Conservation (phyloP, 164 flowering plant genomes). For the Warburgia ugandensis region DNA sequence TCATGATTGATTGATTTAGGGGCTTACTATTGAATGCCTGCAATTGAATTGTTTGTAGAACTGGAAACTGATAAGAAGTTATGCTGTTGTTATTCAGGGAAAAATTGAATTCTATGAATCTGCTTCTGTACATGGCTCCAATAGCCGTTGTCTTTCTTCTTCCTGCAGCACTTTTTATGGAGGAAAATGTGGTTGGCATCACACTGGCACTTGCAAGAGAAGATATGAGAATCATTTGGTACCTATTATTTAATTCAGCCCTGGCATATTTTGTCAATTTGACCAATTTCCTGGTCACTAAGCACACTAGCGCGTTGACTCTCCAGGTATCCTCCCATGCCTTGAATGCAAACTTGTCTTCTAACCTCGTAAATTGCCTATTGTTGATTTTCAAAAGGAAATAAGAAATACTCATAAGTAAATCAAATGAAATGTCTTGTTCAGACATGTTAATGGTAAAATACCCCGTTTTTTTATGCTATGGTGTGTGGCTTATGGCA, state of each 20-base stretch:
- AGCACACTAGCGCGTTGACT: conserved; percentile 24
- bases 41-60: not conserved
- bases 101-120: conserved; percentile 22
- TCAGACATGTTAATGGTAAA: too few relatives aligned
- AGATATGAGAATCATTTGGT: conserved; percentile 13
- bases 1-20: too few relatives aligned
- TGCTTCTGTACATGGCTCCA: conserved; percentile 23
- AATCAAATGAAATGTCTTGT: too few relatives aligned
- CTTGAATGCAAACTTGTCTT: too few relatives aligned
- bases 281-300: conserved; percentile 21
- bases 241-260: conserved; percentile 13
- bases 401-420: too few relatives aligned
- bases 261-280: conserved; percentile 18
- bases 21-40: too few relatives aligned
- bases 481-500: too few relatives aligned
- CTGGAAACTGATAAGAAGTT: not conserved
- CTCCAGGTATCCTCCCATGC: conserved; percentile 12
- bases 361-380: too few relatives aligned
- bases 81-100: conserved; percentile 7
- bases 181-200: conserved; percentile 13
- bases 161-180: conserved; percentile 16
- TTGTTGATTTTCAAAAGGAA: too few relatives aligned
- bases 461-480: too few relatives aligned
- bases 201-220: conserved; percentile 14
- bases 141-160: conserved; percentile 16